Evolutionary conservation across 2,329 filamentous ascomycete genomes (phyloP).

Genomic region (Emmonsia crescens): DNA sequence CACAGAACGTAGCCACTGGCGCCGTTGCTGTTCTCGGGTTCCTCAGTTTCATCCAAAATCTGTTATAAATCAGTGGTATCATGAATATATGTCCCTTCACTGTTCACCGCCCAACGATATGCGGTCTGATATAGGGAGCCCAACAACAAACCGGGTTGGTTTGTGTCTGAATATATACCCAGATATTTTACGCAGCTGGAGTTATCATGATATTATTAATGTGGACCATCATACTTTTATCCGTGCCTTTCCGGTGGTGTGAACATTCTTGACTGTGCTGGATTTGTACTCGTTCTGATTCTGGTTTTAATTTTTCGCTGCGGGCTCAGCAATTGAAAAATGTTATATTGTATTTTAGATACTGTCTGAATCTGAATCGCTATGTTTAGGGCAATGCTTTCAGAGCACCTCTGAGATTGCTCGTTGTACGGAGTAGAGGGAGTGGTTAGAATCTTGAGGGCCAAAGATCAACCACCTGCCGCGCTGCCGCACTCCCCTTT

Average conservation of each 20-base stretch:
- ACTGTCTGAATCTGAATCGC: background rate
- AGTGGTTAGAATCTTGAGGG: too few relatives aligned
- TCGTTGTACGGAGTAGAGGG: too few relatives aligned
- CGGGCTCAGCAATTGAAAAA: background rate
- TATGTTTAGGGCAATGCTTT: background rate
- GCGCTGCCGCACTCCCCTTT: too few relatives aligned
- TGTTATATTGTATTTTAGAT: background rate
- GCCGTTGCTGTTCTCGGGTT: constrained; percentile 8
- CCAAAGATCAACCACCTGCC: too few relatives aligned
- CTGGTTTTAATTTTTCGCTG: background rate
- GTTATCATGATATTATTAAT: background rate
- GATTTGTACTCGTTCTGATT: background rate
- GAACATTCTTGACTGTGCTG: background rate
- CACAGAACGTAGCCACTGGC: constrained; percentile 6
- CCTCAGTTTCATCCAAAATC: constrained; percentile 45
- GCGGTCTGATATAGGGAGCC: background rate
- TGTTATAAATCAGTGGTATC: constrained; percentile 52
- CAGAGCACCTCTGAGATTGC: too few relatives aligned
- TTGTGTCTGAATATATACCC: background rate
- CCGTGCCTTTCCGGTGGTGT: background rate
- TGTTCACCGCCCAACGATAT: background rate
- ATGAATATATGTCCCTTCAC: background rate
- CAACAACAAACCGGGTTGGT: background rate
- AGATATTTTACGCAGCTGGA: background rate
- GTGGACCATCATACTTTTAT: background rate